phyloP scores from a whole-genome alignment of 2,329 filamentous ascomycete species.

The Paraphaeosphaeria minitans region DNA sequence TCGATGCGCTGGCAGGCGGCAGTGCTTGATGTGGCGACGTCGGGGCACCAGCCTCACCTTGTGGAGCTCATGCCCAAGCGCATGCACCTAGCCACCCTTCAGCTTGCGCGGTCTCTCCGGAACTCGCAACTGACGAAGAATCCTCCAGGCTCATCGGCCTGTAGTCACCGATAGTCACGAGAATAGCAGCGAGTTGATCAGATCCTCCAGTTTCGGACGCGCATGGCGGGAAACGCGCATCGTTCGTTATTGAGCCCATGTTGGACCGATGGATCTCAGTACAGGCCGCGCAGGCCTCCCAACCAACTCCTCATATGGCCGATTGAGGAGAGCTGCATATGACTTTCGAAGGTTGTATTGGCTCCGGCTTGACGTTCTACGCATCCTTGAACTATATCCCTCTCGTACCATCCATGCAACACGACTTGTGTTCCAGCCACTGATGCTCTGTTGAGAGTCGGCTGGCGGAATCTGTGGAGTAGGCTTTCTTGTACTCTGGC shows the following conservation, averaged over 20 bases:
- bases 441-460: neutral
- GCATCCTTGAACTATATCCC: constrained; percentile 11
- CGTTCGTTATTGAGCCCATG: constrained; percentile 24
- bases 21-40: constrained; percentile 17
- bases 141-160: constrained; percentile 23
- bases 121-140: constrained; percentile 14
- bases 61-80: constrained; percentile 25
- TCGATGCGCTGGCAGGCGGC: constrained; percentile 37
- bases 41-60: constrained; percentile 40
- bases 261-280: constrained; percentile 25
- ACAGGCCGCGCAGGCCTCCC: constrained; percentile 22
- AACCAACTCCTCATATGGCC: constrained; percentile 25
- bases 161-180: constrained; percentile 32
- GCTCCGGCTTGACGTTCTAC: constrained; percentile 13
- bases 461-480: neutral
- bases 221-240: constrained; percentile 31
- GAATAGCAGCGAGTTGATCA: constrained; percentile 27
- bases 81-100: constrained; percentile 39
- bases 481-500: constrained; percentile 6
- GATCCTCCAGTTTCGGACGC: constrained; percentile 23
- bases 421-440: constrained; percentile 9
- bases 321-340: constrained; percentile 35
- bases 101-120: constrained; percentile 19
- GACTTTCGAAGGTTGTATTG: constrained; percentile 24
- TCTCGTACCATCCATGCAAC: constrained; percentile 21